phyloP scores from a whole-genome alignment of 1,284 basidiomycete species.

The Rhodotorula glutinis region DNA sequence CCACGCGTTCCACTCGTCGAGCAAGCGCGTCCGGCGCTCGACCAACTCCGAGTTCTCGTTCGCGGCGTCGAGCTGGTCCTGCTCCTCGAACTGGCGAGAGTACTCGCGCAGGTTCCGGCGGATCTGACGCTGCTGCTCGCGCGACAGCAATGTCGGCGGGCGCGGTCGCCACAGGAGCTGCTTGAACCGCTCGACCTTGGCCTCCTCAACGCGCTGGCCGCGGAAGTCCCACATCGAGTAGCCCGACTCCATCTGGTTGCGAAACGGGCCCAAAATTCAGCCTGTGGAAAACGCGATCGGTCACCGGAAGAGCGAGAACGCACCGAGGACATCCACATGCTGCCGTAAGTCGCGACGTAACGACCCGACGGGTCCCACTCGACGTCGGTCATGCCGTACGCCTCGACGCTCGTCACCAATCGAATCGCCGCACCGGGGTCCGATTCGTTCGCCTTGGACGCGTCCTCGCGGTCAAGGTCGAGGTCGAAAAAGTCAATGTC shows the following conservation, averaged over 20 bases:
- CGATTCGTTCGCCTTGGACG: conserved; percentile 51
- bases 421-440: conserved; percentile 74
- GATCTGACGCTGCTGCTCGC: conserved; percentile 83
- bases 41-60: conserved; percentile 90
- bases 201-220: conserved; percentile 84
- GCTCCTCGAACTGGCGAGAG: conserved; percentile 90
- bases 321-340: conserved; percentile 91
- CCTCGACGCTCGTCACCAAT: conserved; percentile 78
- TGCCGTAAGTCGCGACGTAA: conserved; percentile 88
- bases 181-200: conserved; percentile 87
- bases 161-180: conserved; percentile 98
- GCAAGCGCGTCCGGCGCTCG: conserved; percentile 81
- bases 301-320: conserved; percentile 48
- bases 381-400: conserved; percentile 96
- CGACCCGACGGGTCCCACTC: conserved; percentile 98
- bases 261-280: too few species aligned
- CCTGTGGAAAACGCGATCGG: too few species aligned
- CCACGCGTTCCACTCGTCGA: conserved; percentile 99
- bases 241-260: conserved; percentile 97
- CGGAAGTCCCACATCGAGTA: conserved; percentile 98
- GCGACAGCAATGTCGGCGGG: conserved; percentile 78
- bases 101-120: conserved; percentile 89
- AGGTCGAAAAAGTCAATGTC: conserved; percentile 99
- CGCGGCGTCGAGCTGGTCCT: conserved; percentile 92
- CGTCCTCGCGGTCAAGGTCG: conserved; percentile 64